phyloP scores from a whole-genome alignment of 129 eudicot genomes.

The Lactuca sativa region DNA sequence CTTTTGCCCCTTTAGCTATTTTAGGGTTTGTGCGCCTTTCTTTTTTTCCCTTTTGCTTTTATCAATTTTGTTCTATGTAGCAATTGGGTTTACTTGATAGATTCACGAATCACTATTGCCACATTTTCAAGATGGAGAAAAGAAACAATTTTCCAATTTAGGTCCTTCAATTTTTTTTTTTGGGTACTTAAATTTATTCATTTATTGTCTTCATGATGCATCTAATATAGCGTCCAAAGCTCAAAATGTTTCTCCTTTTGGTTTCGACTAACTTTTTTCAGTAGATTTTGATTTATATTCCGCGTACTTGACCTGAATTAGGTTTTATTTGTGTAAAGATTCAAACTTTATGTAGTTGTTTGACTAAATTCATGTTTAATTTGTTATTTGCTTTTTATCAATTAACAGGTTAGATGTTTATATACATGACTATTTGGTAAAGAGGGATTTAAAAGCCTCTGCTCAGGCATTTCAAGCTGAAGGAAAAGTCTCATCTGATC shows the following conservation, averaged over 20 bases:
- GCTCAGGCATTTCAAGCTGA: constrained; percentile 98
- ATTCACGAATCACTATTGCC: constrained; percentile 5
- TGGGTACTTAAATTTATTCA: neutral
- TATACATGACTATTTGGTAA: constrained; percentile 88
- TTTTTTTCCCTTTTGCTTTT: neutral
- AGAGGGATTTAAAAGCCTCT: constrained; percentile 90
- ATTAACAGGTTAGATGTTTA: constrained; percentile 58
- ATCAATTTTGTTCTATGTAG: neutral
- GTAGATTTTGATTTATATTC: neutral
- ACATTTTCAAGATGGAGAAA: neutral
- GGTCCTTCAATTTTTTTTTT: neutral
- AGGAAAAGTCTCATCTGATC: constrained; percentile 98
- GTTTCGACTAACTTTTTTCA: neutral
- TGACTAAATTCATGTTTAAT: neutral
- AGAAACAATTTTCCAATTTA: neutral
- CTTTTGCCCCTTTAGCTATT: neutral
- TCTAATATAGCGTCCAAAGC: neutral
- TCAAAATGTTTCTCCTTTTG: neutral
- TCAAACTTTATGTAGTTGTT: neutral
- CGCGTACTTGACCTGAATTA: neutral
- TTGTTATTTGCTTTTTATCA: neutral
- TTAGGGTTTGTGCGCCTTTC: constrained; percentile 11
- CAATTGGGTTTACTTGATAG: constrained; percentile 13
- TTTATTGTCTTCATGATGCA: neutral
- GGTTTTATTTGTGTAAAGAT: constrained; percentile 9